Base-by-base conservation (phyloP, 345 rosid species). In the Aquilaria malaccensis region DNA sequence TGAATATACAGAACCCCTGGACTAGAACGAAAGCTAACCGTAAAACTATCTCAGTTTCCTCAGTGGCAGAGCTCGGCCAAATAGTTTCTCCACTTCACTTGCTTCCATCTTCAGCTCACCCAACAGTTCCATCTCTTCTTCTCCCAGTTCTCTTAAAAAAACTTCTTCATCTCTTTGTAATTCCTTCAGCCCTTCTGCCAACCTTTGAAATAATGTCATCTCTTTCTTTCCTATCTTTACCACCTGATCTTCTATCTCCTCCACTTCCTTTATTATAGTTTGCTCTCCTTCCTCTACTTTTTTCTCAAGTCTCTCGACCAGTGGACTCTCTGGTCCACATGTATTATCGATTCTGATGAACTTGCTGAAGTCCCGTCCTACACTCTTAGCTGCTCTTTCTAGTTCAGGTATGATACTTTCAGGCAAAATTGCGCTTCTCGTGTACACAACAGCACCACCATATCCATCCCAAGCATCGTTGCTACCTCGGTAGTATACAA, bases 401-500 rank as follows among this genome's bases (percentile, higher is more conserved):
- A 94, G 90, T 66, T 87, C 92, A 12, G 97, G 97, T 58, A 87
- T 65, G 22, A 87, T 86, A 83, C 72, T 86, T 66, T 74, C 70
- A 3, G 95, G 97, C 58, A 93, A 72, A 55, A 82, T 77, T 13
- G 84, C 37, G 60, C 90, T 83, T 84, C 95, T 93, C 0, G 98
- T 93, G 77, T 93, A 93, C n/a, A 93, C 65, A 63, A 93, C 88
- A 1, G 97, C 94, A 55, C 98, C 98, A 0, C 96, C 97, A 45
- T 93, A 93, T 67, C 98, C 98, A 73, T 93, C 97, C 98, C 98
- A 93, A 47, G 97, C 98, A 77, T 93, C 96, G 59, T 93, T 93
- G 62, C 85, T 50, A 55, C 97, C 97, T 30, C 77, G 87, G 74
- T 93, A 93, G 65, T 93, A 93, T 52, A 93, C 95, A 53, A 89